Evolutionary conservation across 2,329 filamentous ascomycete species (phyloP).

Genomic region (Akanthomyces lecanii): DNA sequence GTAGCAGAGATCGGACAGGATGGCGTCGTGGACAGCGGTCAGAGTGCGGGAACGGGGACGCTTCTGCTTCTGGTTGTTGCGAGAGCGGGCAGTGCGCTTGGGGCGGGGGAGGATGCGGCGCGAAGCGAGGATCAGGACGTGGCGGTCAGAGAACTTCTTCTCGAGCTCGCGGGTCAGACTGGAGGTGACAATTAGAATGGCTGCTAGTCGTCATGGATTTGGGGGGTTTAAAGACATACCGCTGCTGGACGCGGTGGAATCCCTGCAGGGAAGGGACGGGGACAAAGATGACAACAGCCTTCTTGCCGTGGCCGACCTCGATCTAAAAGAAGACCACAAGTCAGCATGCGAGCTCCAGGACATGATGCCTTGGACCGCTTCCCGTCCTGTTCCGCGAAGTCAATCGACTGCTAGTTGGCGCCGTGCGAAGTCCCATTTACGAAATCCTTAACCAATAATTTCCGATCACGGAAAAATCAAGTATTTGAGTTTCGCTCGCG

Average conservation of each 20-base stretch:
- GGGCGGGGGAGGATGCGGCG: constrained; percentile 98
- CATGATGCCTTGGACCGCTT: constrained; percentile 65
- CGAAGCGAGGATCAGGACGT: constrained; percentile 97
- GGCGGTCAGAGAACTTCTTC: constrained; percentile 99
- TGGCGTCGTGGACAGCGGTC: constrained; percentile 97
- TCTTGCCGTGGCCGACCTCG: constrained; percentile 99
- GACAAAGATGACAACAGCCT: constrained; percentile 99
- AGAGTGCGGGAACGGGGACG: constrained; percentile 95
- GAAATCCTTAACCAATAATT: constrained; percentile 13
- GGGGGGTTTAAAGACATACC: constrained; percentile 51
- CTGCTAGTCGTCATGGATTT: background rate
- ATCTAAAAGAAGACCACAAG: constrained; percentile 72
- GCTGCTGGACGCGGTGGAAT: constrained; percentile 99
- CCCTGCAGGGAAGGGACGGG: constrained; percentile 96
- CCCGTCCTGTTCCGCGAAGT: constrained; percentile 64
- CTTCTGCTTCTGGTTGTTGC: constrained; percentile 98
- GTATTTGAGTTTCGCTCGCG: constrained; percentile 6
- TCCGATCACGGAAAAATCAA: background rate
- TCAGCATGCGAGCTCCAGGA: constrained; percentile 75
- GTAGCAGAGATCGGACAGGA: constrained; percentile 97
- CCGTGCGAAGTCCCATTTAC: constrained; percentile 21
- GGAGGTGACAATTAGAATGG: constrained; percentile 23
- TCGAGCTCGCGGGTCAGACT: constrained; percentile 99
- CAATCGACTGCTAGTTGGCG: constrained; percentile 26
- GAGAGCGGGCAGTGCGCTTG: constrained; percentile 95